Conservation (phyloP, 306 rosid genomes). For the Mimosa pudica region DNA sequence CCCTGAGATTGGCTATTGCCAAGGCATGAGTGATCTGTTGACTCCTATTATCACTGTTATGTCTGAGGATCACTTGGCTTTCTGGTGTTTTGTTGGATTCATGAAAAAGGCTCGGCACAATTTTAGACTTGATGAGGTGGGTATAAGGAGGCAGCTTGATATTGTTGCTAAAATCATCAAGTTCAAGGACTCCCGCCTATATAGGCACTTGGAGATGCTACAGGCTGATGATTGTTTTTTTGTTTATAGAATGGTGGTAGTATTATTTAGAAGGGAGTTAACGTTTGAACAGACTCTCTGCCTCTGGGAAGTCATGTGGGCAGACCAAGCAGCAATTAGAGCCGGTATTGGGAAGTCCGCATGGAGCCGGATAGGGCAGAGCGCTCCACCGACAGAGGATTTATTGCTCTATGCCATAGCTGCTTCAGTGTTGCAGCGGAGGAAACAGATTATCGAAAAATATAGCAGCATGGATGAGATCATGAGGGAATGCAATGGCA, state of each 20-base stretch:
- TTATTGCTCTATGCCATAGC: slow-evolving; percentile 92
- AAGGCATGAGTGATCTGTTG: slow-evolving; percentile 97
- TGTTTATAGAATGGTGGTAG: slow-evolving; percentile 98
- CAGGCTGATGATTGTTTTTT: slow-evolving; percentile 98
- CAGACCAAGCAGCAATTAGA: slow-evolving; percentile 96
- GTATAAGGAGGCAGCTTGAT: slow-evolving; percentile 88
- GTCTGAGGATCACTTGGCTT: slow-evolving; percentile 90
- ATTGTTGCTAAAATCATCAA: slow-evolving; percentile 82
- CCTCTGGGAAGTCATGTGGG: slow-evolving; percentile 99
- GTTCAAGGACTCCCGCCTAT: slow-evolving; percentile 84
- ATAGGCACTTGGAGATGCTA: slow-evolving; percentile 91
- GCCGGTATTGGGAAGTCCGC: slow-evolving; percentile 91
- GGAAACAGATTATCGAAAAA: slow-evolving; percentile 87
- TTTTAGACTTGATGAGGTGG: slow-evolving; percentile 97
- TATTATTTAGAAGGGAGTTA: slow-evolving; percentile 91
- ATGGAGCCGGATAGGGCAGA: slow-evolving; percentile 92
- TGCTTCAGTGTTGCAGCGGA: slow-evolving; percentile 89
- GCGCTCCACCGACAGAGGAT: slow-evolving; percentile 95
- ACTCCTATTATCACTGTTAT: slow-evolving; percentile 84
- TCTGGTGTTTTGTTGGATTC: slow-evolving; percentile 99
- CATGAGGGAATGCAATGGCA: slow-evolving; percentile 95
- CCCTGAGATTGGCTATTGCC: slow-evolving; percentile 99
- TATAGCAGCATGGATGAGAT: slow-evolving; percentile 99
- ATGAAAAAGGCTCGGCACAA: slow-evolving; percentile 98
- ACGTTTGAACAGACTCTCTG: slow-evolving; percentile 92